These are phyloP conservation scores for Davidsoniella neocaledoniae DNA, from an alignment of 2,329 filamentous ascomycete genomes.

Conservation along the genomic window DNA sequence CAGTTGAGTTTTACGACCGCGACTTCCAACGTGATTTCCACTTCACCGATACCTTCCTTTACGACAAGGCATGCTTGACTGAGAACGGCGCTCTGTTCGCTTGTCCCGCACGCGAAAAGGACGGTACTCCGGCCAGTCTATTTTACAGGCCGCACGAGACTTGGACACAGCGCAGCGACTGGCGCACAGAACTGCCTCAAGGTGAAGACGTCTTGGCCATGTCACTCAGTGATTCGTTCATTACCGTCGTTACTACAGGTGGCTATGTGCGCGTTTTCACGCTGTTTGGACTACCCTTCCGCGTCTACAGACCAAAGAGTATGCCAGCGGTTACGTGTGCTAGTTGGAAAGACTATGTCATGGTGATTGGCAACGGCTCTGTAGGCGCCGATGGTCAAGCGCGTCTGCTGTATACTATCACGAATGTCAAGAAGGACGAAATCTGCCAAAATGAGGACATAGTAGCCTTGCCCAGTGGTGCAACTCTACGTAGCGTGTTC, in stretches of 20 bases:
- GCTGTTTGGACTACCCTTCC: conserved; percentile 75
- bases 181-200: conserved; percentile 71
- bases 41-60: conserved; percentile 89
- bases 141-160: conserved; percentile 96
- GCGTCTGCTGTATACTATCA: conserved; percentile 74
- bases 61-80: conserved; percentile 87
- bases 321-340: conserved; percentile 81
- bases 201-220: conserved; percentile 81
- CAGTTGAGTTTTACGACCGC: conserved; percentile 93
- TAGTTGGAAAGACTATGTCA: conserved; percentile 89
- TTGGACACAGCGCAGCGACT: conserved; percentile 82
- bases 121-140: conserved; percentile 55
- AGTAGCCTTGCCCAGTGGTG: conserved; percentile 62
- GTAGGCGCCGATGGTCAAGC: conserved; percentile 62
- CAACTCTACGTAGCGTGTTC: conserved; percentile 65
- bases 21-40: conserved; percentile 88
- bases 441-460: conserved; percentile 90
- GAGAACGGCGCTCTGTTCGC: conserved; percentile 77
- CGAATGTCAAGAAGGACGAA: conserved; percentile 86
- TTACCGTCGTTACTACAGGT: conserved; percentile 72
- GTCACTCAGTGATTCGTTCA: conserved; percentile 77
- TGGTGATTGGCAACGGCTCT: conserved; percentile 86
- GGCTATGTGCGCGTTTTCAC: conserved; percentile 90
- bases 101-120: conserved; percentile 43
- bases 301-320: conserved; percentile 83